Evolutionary conservation across 1,284 basidiomycete genomes (phyloP), one percentile per base, ranked within the genome.

Genomic region (Tylopilus sp.): DNA sequence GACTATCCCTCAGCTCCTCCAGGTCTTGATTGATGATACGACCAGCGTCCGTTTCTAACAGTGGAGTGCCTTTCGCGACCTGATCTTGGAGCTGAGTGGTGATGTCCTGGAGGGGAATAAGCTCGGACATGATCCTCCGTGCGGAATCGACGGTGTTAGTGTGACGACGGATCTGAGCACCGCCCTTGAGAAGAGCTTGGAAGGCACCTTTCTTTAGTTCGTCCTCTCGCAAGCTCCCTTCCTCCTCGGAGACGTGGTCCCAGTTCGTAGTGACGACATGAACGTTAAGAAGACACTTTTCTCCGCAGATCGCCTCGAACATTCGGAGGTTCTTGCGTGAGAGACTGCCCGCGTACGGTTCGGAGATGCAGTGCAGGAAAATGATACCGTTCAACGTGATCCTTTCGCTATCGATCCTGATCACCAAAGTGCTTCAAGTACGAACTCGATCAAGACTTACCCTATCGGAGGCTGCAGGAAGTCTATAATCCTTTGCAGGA

Each of bases 221-320:
- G 19, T 18, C 33, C 51, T 62, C 60, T 47, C 63, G 60, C 15
- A 9, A 33, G 33, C 19, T 29, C 22, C 63, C 63, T 36, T 62
- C 63, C 10, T 52, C 24, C 33, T 62, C 51, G 51, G 38, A 47
- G 38, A 62, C 59, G 4, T 33, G 49, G 22, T 16, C 39, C 59
- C 63, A 64, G 47, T 62, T 52, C 5, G 60, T 62, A 1, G 60
- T 64, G 10, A 64, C 60, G 41, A 64, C 32, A 10, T 38, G 60
- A 15, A 64, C 63, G n/a, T 64, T 64, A 7, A 9, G 13, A 61
- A 71, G 63, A 2, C 79, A 77, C 1, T 70, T 68, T 38, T 82
- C 80, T 1, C 85, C 84, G 59, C 84, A 86, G n/a, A 86, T 74
- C 61, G 79, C 76, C 29, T 81, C 69, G 71, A 86, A 84, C 73